phyloP scores from a whole-genome alignment of 2,329 filamentous ascomycete genomes.

The Xylogone sp. region DNA sequence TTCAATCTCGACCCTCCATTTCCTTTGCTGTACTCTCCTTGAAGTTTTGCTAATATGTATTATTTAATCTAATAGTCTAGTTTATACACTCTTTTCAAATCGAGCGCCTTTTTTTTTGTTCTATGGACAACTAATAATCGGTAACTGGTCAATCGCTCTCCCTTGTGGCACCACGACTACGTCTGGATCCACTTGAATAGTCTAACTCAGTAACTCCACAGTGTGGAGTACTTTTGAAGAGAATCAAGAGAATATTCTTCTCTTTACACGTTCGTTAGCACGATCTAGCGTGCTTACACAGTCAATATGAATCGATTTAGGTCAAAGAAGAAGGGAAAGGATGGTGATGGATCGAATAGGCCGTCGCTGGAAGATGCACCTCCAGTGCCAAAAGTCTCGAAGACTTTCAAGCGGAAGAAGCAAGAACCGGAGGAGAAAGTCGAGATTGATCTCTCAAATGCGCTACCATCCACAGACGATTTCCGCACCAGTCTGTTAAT shows the following conservation, averaged over 20 bases:
- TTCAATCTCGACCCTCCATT: background rate
- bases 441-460: slow-evolving; percentile 69
- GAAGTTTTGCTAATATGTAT: background rate
- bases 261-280: background rate
- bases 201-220: too few relatives aligned
- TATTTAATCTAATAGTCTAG: background rate
- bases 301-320: slow-evolving; percentile 72
- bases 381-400: slow-evolving; percentile 38
- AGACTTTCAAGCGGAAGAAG: slow-evolving; percentile 55
- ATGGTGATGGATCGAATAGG: slow-evolving; percentile 43
- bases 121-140: background rate
- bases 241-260: too few relatives aligned
- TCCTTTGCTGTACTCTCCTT: background rate
- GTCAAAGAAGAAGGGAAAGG: slow-evolving; percentile 64
- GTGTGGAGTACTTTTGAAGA: too few relatives aligned
- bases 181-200: background rate
- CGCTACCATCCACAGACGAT: slow-evolving; percentile 78
- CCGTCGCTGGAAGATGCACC: slow-evolving; percentile 52
- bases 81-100: background rate
- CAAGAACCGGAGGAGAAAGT: slow-evolving; percentile 54
- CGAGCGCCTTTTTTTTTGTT: background rate
- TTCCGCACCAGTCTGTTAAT: slow-evolving; percentile 95
- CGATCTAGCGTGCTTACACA: slow-evolving; percentile 4
- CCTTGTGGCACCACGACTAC: background rate
- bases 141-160: background rate